Evolutionary conservation across 345 rosid genomes (phyloP).

Genomic region (Cardamine occulta): DNA sequence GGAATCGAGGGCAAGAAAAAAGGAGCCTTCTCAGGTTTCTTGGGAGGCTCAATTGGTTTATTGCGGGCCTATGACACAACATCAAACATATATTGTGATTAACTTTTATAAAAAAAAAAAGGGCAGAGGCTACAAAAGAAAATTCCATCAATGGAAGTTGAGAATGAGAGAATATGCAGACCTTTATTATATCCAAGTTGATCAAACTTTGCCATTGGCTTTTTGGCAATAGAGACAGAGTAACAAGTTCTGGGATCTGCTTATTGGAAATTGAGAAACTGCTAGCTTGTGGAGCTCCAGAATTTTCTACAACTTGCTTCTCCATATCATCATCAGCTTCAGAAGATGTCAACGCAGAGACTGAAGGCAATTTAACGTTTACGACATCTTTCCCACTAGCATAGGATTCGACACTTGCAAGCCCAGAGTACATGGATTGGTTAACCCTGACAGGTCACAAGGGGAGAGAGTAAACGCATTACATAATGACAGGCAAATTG

Average conservation of each 20-base stretch:
- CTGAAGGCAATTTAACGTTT: constrained; percentile 76
- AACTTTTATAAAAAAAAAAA: neutral
- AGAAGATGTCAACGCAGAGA: constrained; percentile 62
- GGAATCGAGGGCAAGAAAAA: constrained; percentile 90
- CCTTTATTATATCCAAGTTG: constrained; percentile 96
- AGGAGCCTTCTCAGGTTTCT: constrained; percentile 87
- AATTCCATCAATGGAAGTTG: neutral
- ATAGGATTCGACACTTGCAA: constrained; percentile 62
- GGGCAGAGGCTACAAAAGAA: neutral
- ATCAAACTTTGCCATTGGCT: constrained; percentile 98
- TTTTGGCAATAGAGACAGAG: constrained; percentile 86
- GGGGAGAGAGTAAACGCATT: constrained; percentile 2
- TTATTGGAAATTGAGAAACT: constrained; percentile 46
- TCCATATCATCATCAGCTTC: constrained; percentile 52
- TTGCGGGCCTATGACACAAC: constrained; percentile 63
- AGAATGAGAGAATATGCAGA: constrained; percentile 31
- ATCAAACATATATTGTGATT: constrained; percentile 20
- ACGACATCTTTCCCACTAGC: constrained; percentile 82
- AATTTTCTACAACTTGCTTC: constrained; percentile 44
- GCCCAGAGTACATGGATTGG: constrained; percentile 77
- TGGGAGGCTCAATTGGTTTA: constrained; percentile 93
- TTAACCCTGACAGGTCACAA: constrained; percentile 63
- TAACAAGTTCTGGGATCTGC: constrained; percentile 91
- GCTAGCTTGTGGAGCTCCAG: constrained; percentile 39
- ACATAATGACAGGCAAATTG: no score